Conservation (phyloP, 73 alveolate genomes). For the Breviolum minutum region DNA sequence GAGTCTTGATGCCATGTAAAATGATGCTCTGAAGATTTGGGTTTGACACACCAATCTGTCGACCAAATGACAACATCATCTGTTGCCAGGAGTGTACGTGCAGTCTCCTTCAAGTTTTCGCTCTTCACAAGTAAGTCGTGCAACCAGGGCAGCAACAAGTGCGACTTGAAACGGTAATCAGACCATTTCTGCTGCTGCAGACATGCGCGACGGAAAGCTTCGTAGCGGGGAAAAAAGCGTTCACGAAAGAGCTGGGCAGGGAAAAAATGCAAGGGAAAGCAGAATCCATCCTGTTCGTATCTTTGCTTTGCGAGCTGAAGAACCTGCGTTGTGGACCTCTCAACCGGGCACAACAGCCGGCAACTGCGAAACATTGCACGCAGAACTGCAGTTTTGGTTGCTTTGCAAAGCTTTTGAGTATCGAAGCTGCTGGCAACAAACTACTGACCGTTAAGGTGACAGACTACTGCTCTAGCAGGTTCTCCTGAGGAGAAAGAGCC, state of each 20-base stretch:
- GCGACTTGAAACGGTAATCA: slow-evolving; percentile 79
- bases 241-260: background rate
- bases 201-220: background rate
- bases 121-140: slow-evolving; percentile 15
- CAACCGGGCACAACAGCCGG: background rate
- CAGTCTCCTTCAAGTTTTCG: background rate
- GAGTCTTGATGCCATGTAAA: slow-evolving; percentile 88
- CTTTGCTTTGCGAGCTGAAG: background rate
- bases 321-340: background rate
- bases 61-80: slow-evolving; percentile 63
- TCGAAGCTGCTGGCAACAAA: background rate
- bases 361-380: background rate
- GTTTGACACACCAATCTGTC: slow-evolving; percentile 81
- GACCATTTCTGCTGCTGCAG: slow-evolving; percentile 42
- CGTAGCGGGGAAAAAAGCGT: slow-evolving; percentile 8
- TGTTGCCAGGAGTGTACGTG: background rate
- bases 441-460: too few relatives aligned
- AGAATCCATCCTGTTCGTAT: slow-evolving; percentile 13
- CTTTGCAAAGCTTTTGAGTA: background rate
- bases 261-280: slow-evolving; percentile 23
- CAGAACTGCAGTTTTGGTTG: background rate
- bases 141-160: slow-evolving; percentile 70
- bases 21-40: slow-evolving; percentile 38
- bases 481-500: too few relatives aligned
- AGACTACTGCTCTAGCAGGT: too few relatives aligned